These are phyloP conservation scores for Luffa aegyptiaca DNA, from an alignment of 306 rosid genomes.

Conservation along the genomic window DNA sequence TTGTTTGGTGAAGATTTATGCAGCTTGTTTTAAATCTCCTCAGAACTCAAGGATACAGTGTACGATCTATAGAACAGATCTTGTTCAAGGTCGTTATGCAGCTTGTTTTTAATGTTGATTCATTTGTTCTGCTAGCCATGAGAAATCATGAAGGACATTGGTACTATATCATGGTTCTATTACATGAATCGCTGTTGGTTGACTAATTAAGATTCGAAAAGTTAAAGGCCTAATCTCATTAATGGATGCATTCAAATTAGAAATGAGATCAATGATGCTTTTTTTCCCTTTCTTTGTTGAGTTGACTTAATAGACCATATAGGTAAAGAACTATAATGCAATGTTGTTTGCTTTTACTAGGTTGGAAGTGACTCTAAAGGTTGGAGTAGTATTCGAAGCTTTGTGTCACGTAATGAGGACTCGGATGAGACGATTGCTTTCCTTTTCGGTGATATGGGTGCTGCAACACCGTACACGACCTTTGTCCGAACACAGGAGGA, in stretches of 20 bases:
- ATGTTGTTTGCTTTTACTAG: slow-evolving; percentile 19
- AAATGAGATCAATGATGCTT: background rate
- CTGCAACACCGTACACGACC: slow-evolving; percentile 61
- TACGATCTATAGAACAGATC: no score
- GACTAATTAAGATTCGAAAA: background rate
- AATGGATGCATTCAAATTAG: background rate
- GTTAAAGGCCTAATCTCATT: background rate
- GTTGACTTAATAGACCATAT: background rate
- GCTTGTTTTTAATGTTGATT: background rate
- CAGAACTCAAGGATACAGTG: no score
- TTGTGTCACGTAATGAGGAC: slow-evolving; percentile 51
- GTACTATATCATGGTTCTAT: background rate
- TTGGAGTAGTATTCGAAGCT: slow-evolving; percentile 64
- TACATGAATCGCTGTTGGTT: background rate
- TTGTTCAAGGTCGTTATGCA: background rate
- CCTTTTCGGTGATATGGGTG: slow-evolving; percentile 89
- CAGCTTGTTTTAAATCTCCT: background rate
- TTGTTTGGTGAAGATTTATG: background rate
- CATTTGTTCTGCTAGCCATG: background rate
- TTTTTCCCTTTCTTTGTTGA: background rate
- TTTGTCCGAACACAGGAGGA: slow-evolving; percentile 73
- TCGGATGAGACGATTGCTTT: slow-evolving; percentile 74
- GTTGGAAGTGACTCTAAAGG: slow-evolving; percentile 75
- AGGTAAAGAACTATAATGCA: background rate
- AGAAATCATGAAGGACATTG: background rate